Evolutionary conservation across 768 basidiomycete genomes (phyloP).

Genomic region (Collybia sordida): DNA sequence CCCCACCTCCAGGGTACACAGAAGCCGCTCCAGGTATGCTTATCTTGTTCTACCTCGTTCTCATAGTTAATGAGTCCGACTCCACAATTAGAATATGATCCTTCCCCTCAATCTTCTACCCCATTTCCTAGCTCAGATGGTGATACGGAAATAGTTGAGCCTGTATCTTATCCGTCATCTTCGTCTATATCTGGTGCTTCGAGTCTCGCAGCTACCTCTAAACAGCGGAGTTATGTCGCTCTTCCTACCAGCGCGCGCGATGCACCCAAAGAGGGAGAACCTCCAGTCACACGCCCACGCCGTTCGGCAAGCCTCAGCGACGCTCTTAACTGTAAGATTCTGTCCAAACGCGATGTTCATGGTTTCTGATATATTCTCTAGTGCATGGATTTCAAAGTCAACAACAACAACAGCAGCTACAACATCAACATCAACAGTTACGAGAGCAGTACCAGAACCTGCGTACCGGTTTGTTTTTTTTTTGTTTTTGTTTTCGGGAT

Average conservation of each 20-base stretch:
- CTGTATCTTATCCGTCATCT: slow-evolving; percentile 22
- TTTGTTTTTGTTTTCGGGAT: neutral
- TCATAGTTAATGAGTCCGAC: neutral
- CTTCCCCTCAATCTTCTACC: slow-evolving; percentile 13
- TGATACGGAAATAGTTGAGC: slow-evolving; percentile 31
- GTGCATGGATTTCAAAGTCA: slow-evolving; percentile 23
- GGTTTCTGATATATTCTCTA: slow-evolving; percentile 11
- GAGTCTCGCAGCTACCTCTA: slow-evolving; percentile 8
- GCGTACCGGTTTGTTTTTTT: slow-evolving; percentile 32
- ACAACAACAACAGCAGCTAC: slow-evolving; percentile 33
- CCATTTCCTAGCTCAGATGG: slow-evolving; percentile 22
- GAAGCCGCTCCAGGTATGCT: slow-evolving; percentile 42
- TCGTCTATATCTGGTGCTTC: slow-evolving; percentile 18
- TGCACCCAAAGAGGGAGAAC: slow-evolving; percentile 12
- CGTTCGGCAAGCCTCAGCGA: slow-evolving; percentile 81
- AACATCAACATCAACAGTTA: slow-evolving; percentile 22
- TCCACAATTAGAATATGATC: slow-evolving; percentile 17
- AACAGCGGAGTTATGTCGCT: slow-evolving; percentile 27
- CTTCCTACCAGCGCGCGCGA: slow-evolving; percentile 18
- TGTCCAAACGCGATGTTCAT: slow-evolving; percentile 10
- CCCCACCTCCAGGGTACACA: slow-evolving; percentile 14
- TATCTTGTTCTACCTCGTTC: neutral
- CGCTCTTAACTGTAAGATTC: slow-evolving; percentile 39
- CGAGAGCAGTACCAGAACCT: slow-evolving; percentile 34
- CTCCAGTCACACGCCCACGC: slow-evolving; percentile 51